Evolutionary conservation across 306 rosid species (phyloP).

Genomic region (Geum urbanum): DNA sequence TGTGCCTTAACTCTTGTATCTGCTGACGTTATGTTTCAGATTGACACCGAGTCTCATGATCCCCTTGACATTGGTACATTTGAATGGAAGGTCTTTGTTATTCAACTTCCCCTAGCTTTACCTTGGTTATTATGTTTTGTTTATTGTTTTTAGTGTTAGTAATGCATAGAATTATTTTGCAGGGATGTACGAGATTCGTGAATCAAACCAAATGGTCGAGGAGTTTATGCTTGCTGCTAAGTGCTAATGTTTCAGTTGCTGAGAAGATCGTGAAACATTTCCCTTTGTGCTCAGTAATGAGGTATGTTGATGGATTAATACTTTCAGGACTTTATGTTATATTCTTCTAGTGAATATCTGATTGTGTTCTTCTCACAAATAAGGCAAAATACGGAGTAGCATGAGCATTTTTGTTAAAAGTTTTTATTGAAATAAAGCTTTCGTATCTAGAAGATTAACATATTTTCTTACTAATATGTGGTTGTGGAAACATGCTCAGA

Average conservation of each 20-base stretch:
- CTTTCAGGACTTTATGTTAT: neutral
- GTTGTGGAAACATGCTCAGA: neutral
- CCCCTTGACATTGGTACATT: slow-evolving; percentile 93
- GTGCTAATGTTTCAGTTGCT: slow-evolving; percentile 83
- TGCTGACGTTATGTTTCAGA: slow-evolving; percentile 96
- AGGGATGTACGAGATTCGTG: slow-evolving; percentile 98
- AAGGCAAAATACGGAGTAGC: neutral
- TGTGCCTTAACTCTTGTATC: slow-evolving; percentile 90
- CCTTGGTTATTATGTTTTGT: neutral
- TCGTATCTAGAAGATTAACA: neutral
- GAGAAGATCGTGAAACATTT: slow-evolving; percentile 74
- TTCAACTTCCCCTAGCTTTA: neutral
- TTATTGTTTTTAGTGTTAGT: neutral
- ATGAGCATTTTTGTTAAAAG: no score
- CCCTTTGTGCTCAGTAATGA: slow-evolving; percentile 71
- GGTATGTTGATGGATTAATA: slow-evolving; percentile 40
- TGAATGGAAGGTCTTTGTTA: no score
- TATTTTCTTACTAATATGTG: neutral
- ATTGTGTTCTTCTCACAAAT: neutral
- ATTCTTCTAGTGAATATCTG: slow-evolving; percentile 5
- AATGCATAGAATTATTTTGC: slow-evolving; percentile 16
- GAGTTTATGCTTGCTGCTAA: slow-evolving; percentile 98
- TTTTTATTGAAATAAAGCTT: neutral
- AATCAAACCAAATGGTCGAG: slow-evolving; percentile 99
- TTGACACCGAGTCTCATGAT: slow-evolving; percentile 97